Base-by-base conservation (phyloP, 257 asterid species). In the Rubia yunnanensis region DNA sequence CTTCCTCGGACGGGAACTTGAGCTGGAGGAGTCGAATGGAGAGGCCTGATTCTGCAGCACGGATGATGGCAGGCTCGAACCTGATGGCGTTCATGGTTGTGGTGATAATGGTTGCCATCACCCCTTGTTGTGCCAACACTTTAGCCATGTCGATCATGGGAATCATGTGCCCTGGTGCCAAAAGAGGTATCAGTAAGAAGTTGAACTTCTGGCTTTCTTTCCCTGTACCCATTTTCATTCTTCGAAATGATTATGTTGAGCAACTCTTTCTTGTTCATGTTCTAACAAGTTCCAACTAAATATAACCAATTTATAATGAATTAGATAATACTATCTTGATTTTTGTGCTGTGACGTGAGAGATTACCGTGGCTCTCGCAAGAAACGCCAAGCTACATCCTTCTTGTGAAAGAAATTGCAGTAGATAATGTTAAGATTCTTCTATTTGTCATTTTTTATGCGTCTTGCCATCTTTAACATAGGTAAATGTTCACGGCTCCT, bases 81-180 rank as follows among this genome's bases (percentile, higher is more conserved):
- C 84, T 77, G 64, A 3, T 27, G 52, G 73, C 85, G 27, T 85
- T 82, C 2, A 32, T 61, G 26, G 86, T 77, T 3, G 88, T 82
- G 76, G 84, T 74, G 72, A 82, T 67, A 32, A 81, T 57, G 1
- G 84, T 78, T 35, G 73, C 76, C 56, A 44, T 64, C 5, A 61
- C 73, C 15, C 81, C 67, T 26, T 72, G 74, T 1, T 15, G 53
- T 0, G 86, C 83, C 36, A 83, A 73, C 10, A 78, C 30, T 27
- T 72, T 72, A 64, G 89, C 89, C 38, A 79, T 79, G 80, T 83
- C 86, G 22, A 78, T 73, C 74, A 83, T 72, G 55, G 89, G 86
- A 53, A 68, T 78, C 69, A 77, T 81, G 76, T 81, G 89, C 35
- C 89, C 89, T 5, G 79, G 89, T 3, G 84, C 81, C 78, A 79